Evolutionary conservation across 2,329 filamentous ascomycete genomes (phyloP).

Genomic region (Botrytis fragariae): DNA sequence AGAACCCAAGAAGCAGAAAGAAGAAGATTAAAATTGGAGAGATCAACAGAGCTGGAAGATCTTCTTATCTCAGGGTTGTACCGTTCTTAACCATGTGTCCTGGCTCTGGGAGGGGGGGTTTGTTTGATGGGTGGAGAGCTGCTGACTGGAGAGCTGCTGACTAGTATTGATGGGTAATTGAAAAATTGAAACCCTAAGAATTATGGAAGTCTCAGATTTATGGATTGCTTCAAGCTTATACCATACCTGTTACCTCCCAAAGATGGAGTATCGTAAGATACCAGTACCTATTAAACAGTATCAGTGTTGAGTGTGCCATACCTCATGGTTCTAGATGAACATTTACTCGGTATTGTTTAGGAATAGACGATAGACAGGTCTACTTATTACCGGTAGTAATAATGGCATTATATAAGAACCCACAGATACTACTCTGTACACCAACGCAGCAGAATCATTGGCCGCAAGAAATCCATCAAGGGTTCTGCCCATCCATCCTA

Average conservation of each 20-base stretch:
- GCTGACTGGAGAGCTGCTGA: not conserved
- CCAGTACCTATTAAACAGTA: not conserved
- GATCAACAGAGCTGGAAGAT: not conserved
- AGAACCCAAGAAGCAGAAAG: not conserved
- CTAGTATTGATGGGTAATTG: not conserved
- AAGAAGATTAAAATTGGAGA: constrained; percentile 3
- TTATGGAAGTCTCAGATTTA: not conserved
- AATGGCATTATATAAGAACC: not conserved
- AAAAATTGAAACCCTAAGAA: not conserved
- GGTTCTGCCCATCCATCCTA: not conserved
- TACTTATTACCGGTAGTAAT: not conserved
- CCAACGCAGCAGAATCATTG: not conserved
- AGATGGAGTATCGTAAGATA: not conserved
- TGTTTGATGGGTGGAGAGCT: not conserved
- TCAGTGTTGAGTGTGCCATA: not conserved
- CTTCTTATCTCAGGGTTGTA: not conserved
- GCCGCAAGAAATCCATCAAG: not conserved
- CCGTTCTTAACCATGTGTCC: not conserved
- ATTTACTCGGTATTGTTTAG: not conserved
- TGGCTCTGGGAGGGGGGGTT: not conserved
- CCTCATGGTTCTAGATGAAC: not conserved
- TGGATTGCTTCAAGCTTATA: not conserved
- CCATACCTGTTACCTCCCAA: not conserved
- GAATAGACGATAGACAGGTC: not conserved
- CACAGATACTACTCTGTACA: not conserved